Percentiles rank a stretch among this genome's conserved stretches.
phyloP scores from a whole-genome alignment of 495 filamentous ascomycete species.

The Ascobolus immersus region DNA sequence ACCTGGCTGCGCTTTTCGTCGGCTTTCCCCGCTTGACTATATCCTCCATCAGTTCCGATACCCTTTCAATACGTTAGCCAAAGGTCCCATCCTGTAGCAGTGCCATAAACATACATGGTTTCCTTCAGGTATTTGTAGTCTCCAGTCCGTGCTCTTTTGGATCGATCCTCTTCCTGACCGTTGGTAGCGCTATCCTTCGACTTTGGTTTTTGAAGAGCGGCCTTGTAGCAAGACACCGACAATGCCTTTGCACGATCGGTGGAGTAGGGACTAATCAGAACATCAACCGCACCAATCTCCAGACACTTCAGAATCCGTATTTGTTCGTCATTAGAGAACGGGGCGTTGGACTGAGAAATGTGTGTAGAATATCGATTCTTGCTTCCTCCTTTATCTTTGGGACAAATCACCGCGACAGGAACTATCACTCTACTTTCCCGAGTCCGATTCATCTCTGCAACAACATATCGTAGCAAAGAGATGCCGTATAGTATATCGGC shows the following conservation, averaged over 20 bases:
- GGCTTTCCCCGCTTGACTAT: conserved; percentile 55
- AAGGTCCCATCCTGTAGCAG: background rate
- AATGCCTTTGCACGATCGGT: conserved; percentile 42
- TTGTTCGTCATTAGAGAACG: conserved; percentile 12
- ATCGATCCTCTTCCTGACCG: conserved; percentile 58
- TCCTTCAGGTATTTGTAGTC: conserved; percentile 66
- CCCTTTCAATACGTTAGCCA: conserved; percentile 28
- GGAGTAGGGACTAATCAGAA: conserved; percentile 51
- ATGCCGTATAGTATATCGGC: conserved; percentile 40
- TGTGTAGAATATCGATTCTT: conserved; percentile 1
- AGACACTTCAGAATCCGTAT: conserved; percentile 24
- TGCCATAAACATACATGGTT: conserved; percentile 28
- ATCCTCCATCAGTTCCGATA: conserved; percentile 69
- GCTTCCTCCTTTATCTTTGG: background rate
- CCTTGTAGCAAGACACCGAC: conserved; percentile 58
- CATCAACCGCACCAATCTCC: conserved; percentile 65
- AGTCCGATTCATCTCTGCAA: conserved; percentile 41
- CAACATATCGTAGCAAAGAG: conserved; percentile 38
- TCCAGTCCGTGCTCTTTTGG: conserved; percentile 2
- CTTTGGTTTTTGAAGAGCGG: conserved; percentile 39
- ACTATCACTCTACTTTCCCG: conserved; percentile 49
- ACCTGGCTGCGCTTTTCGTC: conserved; percentile 21
- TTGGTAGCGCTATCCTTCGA: conserved; percentile 58
- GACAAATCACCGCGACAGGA: conserved; percentile 44
- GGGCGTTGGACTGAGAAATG: conserved; percentile 13